These are phyloP conservation scores for Beta lomatogona DNA, from an alignment of 179 eudicot species.

Conservation along the genomic window DNA sequence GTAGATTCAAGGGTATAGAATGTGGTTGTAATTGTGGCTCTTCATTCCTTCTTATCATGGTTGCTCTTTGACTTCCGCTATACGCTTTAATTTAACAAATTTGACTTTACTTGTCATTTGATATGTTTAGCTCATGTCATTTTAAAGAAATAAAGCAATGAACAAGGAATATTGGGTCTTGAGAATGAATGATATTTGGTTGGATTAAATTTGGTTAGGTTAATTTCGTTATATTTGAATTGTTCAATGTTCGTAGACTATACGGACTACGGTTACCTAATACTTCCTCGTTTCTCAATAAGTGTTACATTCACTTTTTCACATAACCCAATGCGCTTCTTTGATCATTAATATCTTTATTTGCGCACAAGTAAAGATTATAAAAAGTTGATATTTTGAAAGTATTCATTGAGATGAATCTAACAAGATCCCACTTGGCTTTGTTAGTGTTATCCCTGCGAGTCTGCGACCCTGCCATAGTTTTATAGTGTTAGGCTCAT, in stretches of 20 bases:
- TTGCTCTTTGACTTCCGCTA: not conserved
- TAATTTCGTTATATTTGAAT: not conserved
- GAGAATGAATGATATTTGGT: not conserved
- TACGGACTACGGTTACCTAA: not conserved
- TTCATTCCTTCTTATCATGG: not conserved
- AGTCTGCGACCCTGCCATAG: too few relatives aligned
- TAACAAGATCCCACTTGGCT: too few relatives aligned
- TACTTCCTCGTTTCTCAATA: not conserved
- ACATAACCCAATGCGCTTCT: too few relatives aligned
- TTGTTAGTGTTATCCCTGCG: too few relatives aligned
- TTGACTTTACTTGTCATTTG: not conserved
- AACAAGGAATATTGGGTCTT: not conserved
- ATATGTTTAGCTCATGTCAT: not conserved
- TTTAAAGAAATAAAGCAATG: not conserved
- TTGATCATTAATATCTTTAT: too few relatives aligned
- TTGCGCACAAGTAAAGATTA: too few relatives aligned
- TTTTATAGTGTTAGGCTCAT: too few relatives aligned
- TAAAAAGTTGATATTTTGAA: too few relatives aligned
- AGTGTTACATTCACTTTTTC: not conserved
- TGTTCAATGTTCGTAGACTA: not conserved
- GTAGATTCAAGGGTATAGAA: not conserved
- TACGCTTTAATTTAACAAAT: too few relatives aligned
- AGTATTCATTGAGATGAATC: too few relatives aligned
- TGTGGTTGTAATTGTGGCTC: not conserved
- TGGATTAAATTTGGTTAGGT: not conserved